A percentile compares a stretch with the other conserved stretches of the same genome.
Conservation (phyloP, 805 yeast genomes). For the Monosporozyma aquatica region DNA sequence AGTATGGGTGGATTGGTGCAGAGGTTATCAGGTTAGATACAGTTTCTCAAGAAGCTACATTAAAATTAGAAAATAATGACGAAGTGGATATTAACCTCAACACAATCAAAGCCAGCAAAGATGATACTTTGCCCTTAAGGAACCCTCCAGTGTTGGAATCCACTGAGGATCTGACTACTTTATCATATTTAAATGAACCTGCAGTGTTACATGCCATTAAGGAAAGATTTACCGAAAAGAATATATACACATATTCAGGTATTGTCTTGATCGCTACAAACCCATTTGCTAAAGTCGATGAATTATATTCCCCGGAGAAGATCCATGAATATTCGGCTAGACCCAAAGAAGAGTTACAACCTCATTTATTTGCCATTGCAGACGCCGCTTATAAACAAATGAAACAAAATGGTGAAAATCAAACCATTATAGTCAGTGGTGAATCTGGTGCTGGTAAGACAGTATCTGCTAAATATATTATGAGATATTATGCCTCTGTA, state of each 20-base stretch:
- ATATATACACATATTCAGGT: slow-evolving; percentile 92
- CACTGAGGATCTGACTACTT: slow-evolving; percentile 85
- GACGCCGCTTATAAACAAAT: slow-evolving; percentile 95
- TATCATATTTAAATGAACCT: slow-evolving; percentile 91
- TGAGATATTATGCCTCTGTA: slow-evolving; percentile 96
- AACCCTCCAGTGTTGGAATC: slow-evolving; percentile 90
- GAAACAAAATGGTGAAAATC: slow-evolving; percentile 77
- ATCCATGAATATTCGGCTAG: slow-evolving; percentile 81
- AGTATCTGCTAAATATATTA: slow-evolving; percentile 91
- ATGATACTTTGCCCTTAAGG: slow-evolving; percentile 55
- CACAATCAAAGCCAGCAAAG: slow-evolving; percentile 11
- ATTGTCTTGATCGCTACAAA: slow-evolving; percentile 93
- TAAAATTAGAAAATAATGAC: slow-evolving; percentile 44
- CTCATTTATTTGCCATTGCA: slow-evolving; percentile 94
- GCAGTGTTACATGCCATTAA: slow-evolving; percentile 92
- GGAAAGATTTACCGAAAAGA: slow-evolving; percentile 76
- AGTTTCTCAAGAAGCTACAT: slow-evolving; percentile 40
- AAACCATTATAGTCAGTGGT: slow-evolving; percentile 93
- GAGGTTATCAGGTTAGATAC: slow-evolving; percentile 42
- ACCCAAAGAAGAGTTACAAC: slow-evolving; percentile 87
- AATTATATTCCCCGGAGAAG: slow-evolving; percentile 79
- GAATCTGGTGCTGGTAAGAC: slow-evolving; percentile 99
- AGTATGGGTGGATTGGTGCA: slow-evolving; percentile 65
- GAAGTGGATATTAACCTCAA: slow-evolving; percentile 36
- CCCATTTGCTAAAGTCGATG: slow-evolving; percentile 89